These are phyloP conservation scores for Colletotrichum sp. DNA, from an alignment of 2,329 filamentous ascomycete genomes.

Conservation along the genomic window DNA sequence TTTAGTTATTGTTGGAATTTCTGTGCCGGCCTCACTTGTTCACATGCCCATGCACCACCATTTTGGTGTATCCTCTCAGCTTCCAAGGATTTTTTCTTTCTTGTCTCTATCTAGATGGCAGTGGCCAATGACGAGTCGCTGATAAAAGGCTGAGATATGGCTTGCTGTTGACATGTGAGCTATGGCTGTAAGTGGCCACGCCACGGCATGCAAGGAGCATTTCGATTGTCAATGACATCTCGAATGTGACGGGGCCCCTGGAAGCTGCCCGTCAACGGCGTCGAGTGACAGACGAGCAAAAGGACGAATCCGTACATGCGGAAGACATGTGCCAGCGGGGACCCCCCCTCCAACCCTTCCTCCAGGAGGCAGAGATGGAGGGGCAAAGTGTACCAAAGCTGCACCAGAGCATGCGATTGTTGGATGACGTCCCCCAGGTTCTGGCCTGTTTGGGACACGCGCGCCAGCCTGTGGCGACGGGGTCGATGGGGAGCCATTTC, in stretches of 20 bases:
- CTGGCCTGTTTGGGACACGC: slow-evolving; percentile 14
- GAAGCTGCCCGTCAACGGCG: neutral
- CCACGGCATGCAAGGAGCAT: slow-evolving; percentile 5
- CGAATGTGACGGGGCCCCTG: neutral
- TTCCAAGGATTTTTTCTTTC: neutral
- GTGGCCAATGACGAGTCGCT: slow-evolving; percentile 1
- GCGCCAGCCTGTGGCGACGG: slow-evolving; percentile 1
- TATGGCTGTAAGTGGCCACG: neutral
- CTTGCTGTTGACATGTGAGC: neutral
- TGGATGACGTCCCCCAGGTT: slow-evolving; percentile 15
- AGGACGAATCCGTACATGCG: slow-evolving; percentile 5
- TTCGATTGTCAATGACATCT: slow-evolving; percentile 5
- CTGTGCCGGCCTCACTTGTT: neutral
- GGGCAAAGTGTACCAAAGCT: neutral
- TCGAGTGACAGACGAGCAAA: neutral
- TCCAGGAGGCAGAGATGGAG: neutral
- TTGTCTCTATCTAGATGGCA: neutral
- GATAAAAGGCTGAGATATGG: neutral
- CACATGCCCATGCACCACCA: neutral
- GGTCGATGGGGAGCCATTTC: slow-evolving; percentile 1
- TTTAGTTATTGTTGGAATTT: neutral
- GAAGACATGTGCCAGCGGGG: slow-evolving; percentile 18
- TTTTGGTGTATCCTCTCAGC: neutral
- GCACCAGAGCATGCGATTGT: slow-evolving; percentile 5
- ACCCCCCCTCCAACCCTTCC: neutral